Conservation (phyloP, 2,329 filamentous ascomycete species). For the Diaporthe citriasiana region DNA sequence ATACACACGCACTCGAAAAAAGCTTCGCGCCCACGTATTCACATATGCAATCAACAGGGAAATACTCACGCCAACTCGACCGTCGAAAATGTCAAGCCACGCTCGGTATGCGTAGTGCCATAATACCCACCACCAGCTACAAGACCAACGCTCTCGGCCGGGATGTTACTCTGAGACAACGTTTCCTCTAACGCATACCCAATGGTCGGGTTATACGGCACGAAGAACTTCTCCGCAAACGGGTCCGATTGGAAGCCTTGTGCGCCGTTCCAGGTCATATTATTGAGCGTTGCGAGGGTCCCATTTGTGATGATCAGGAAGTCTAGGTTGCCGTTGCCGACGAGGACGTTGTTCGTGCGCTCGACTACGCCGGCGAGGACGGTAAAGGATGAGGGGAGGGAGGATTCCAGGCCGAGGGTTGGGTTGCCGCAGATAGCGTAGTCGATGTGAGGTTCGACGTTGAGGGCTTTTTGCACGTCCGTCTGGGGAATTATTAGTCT, state of each 20-base stretch:
- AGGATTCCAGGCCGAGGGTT: conserved; percentile 28
- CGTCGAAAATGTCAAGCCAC: conserved; percentile 38
- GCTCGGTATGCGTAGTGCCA: conserved; percentile 39
- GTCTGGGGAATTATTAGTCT: conserved; percentile 7
- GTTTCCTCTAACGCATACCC: conserved; percentile 23
- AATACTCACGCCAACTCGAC: conserved; percentile 29
- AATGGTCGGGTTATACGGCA: conserved; percentile 39
- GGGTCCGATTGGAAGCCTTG: conserved; percentile 74
- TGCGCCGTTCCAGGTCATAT: conserved; percentile 78
- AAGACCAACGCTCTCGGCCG: conserved; percentile 33
- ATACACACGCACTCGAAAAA: background rate
- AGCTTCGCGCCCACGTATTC: background rate
- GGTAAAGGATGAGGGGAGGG: conserved; percentile 34
- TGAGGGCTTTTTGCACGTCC: conserved; percentile 40
- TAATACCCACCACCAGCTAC: conserved; percentile 38
- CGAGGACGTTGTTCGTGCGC: conserved; percentile 38
- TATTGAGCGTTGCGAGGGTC: conserved; percentile 75
- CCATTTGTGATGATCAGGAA: conserved; percentile 75
- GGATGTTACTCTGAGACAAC: conserved; percentile 20
- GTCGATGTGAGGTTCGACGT: conserved; percentile 32
- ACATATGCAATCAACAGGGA: background rate
- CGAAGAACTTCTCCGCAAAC: conserved; percentile 34
- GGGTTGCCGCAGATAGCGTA: conserved; percentile 34
- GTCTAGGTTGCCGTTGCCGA: conserved; percentile 50
- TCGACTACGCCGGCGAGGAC: conserved; percentile 39